Percentiles rank a stretch among this genome's conserved stretches.
Conservation (phyloP, 192 early-diverging fungal species). For the Podochytrium sp. region DNA sequence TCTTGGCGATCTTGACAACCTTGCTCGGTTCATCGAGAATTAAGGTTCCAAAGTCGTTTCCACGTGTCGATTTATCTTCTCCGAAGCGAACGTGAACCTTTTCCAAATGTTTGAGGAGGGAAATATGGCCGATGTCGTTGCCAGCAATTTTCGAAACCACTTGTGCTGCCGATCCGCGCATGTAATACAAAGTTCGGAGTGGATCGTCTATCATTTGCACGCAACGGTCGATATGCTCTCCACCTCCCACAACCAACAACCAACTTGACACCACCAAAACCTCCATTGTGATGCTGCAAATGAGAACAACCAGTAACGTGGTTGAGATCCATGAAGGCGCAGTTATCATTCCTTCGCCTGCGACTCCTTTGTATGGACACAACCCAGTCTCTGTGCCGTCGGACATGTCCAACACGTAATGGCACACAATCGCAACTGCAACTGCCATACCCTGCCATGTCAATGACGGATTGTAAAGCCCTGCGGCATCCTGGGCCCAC, state of each 20-base stretch:
- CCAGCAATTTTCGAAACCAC: conserved; percentile 2
- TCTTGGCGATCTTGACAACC: conserved; percentile 18
- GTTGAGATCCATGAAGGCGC: background rate
- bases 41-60: background rate
- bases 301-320: background rate
- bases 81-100: background rate
- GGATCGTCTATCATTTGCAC: conserved; percentile 8
- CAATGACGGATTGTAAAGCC: background rate
- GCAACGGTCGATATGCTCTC: background rate
- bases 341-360: background rate
- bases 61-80: conserved; percentile 8
- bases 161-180: background rate
- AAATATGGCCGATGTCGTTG: conserved; percentile 7
- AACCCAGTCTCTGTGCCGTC: background rate
- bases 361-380: conserved; percentile 3
- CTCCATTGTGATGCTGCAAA: background rate
- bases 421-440: background rate
- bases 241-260: conserved; percentile 9
- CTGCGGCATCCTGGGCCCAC: background rate
- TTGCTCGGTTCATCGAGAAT: conserved; percentile 5
- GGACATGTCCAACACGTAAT: background rate
- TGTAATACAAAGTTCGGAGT: conserved; percentile 6
- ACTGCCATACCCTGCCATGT: conserved; percentile 1
- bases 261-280: background rate
- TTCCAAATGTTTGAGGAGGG: background rate